Conservation (phyloP, 192 early-diverging fungal species). For the Backusella westeae region DNA sequence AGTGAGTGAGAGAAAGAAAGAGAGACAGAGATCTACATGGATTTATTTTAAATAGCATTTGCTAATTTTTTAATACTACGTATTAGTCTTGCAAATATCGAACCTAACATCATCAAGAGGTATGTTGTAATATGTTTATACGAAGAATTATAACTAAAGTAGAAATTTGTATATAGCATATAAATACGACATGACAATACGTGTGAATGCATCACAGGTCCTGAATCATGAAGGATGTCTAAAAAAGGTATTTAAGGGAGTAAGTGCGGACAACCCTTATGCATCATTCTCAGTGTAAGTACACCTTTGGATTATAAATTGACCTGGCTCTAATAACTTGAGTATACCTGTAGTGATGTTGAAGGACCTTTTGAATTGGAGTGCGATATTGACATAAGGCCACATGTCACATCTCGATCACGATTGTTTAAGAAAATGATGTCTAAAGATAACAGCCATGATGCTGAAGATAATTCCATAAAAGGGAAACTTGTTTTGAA, state of each 20-base stretch:
- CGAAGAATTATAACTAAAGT: neutral
- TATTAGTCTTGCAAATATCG: slow-evolving; percentile 6
- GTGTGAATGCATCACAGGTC: neutral
- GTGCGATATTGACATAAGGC: neutral
- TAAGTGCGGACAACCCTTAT: slow-evolving; percentile 6
- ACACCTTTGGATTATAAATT: neutral
- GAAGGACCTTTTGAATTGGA: slow-evolving; percentile 9
- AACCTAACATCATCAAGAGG: slow-evolving; percentile 3
- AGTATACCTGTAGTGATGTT: neutral
- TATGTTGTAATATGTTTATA: neutral
- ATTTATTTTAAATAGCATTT: neutral
- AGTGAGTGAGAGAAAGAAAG: neutral
- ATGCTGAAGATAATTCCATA: neutral
- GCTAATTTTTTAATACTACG: neutral
- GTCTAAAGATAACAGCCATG: neutral
- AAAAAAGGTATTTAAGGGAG: slow-evolving; percentile 10
- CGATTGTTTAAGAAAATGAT: neutral
- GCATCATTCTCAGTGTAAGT: slow-evolving; percentile 13
- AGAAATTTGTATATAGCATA: neutral
- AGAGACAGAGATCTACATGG: neutral
- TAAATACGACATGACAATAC: slow-evolving; percentile 2
- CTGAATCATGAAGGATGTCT: neutral
- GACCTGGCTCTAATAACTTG: too few relatives aligned
- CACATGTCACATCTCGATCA: neutral
- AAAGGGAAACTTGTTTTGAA: neutral